These are phyloP conservation scores for Cubamyces sp. DNA, from an alignment of 768 basidiomycete species.

Conservation along the genomic window DNA sequence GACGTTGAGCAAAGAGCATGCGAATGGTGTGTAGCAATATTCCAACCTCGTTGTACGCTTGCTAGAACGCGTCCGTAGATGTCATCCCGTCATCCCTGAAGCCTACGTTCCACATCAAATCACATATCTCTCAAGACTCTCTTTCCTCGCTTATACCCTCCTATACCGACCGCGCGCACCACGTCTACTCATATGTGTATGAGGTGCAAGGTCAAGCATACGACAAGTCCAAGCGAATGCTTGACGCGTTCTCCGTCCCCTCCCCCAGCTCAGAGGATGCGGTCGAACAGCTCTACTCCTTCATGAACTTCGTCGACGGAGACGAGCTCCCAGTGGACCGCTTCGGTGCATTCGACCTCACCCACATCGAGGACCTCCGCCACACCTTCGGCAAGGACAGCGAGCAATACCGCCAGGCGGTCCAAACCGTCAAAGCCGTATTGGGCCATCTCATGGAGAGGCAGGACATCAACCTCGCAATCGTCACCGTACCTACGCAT, in stretches of 20 bases:
- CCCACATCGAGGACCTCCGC: conserved; percentile 53
- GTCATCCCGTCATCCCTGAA: conserved; percentile 57
- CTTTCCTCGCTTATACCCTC: conserved; percentile 59
- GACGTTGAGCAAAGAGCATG: conserved; percentile 58
- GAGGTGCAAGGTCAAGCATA: conserved; percentile 39
- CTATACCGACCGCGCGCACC: conserved; percentile 59
- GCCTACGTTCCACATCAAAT: conserved; percentile 50
- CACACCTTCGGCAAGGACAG: conserved; percentile 51
- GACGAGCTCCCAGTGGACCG: conserved; percentile 43
- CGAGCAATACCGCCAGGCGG: conserved; percentile 55
- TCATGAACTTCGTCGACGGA: conserved; percentile 57
- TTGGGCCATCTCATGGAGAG: conserved; percentile 49
- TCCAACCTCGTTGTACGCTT: background rate
- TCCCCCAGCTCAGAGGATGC: conserved; percentile 45
- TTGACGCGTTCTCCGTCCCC: conserved; percentile 47
- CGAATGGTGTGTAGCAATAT: conserved; percentile 47
- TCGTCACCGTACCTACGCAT: conserved; percentile 57
- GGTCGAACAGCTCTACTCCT: conserved; percentile 46
- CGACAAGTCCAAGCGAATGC: conserved; percentile 35
- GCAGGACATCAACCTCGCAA: conserved; percentile 49
- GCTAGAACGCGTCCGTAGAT: conserved; percentile 41
- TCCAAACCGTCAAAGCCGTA: conserved; percentile 49
- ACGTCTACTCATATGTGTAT: conserved; percentile 59
- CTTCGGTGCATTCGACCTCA: conserved; percentile 69
- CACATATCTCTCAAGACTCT: conserved; percentile 40